These are phyloP conservation scores for Plantago ovata DNA, from an alignment of 257 asterid species.

Conservation along the genomic window DNA sequence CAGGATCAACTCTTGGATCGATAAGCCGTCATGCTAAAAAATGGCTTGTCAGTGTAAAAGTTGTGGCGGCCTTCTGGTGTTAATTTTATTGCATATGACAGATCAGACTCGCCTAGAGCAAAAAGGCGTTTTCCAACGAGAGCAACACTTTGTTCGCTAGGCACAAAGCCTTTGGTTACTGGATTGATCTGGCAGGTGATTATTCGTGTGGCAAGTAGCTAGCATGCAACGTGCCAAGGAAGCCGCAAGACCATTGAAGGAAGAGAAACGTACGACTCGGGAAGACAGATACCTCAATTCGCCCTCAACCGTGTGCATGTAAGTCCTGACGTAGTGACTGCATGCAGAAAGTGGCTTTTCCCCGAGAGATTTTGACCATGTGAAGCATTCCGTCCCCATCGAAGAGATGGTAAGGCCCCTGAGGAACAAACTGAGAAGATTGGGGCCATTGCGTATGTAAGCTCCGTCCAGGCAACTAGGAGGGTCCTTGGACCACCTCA, in stretches of 20 bases:
- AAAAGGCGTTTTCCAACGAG: background rate
- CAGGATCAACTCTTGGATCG: no score
- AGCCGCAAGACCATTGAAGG: background rate
- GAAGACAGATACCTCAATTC: slow-evolving; percentile 18
- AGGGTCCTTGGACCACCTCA: background rate
- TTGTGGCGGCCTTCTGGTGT: background rate
- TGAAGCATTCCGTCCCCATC: slow-evolving; percentile 84
- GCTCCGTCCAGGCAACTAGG: slow-evolving; percentile 9
- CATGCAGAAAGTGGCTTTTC: slow-evolving; percentile 56
- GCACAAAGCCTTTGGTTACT: background rate
- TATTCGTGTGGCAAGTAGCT: background rate
- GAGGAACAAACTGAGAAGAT: slow-evolving; percentile 50
- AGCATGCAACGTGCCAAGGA: background rate
- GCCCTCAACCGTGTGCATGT: slow-evolving; percentile 35
- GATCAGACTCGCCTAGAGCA: slow-evolving; percentile 6
- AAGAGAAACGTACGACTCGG: slow-evolving; percentile 27
- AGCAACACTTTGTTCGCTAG: background rate
- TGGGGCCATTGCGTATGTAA: slow-evolving; percentile 65
- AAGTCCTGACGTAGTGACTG: slow-evolving; percentile 58
- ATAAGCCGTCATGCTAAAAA: no score
- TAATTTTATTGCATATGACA: background rate
- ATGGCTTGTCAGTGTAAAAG: no score
- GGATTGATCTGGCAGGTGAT: background rate
- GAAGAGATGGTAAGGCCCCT: slow-evolving; percentile 55
- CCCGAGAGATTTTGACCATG: slow-evolving; percentile 36